Percentiles rank a stretch among this genome's conserved stretches.
Conservation (phyloP, 495 filamentous ascomycete genomes). For the Letharia columbiana region DNA sequence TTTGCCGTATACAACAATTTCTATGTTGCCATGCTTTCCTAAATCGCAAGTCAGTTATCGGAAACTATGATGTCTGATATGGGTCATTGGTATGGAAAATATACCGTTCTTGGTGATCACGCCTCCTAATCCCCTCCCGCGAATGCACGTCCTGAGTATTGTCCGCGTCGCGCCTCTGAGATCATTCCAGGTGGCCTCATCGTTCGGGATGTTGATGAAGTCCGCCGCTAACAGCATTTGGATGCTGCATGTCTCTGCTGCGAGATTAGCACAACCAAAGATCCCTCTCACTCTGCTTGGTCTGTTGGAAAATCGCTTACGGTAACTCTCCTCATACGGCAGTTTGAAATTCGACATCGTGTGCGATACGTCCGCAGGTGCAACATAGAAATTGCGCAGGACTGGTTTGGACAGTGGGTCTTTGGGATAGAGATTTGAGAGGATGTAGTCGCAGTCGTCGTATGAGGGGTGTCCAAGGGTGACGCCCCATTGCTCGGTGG, state of each 20-base stretch:
- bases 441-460: not conserved
- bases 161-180: constrained; percentile 2
- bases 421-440: constrained; percentile 1
- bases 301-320: not conserved
- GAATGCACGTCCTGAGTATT: not conserved
- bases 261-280: too few species aligned
- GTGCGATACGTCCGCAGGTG: not conserved
- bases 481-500: not conserved
- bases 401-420: not conserved
- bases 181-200: not conserved
- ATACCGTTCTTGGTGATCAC: not conserved
- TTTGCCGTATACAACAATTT: constrained; percentile 1
- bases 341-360: not conserved
- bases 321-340: not conserved
- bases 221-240: not conserved
- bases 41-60: not conserved
- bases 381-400: not conserved
- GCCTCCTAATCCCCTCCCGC: not conserved
- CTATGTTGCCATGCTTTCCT: constrained; percentile 1
- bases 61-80: not conserved
- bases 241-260: not conserved
- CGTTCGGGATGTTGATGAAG: not conserved
- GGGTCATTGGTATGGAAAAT: too few species aligned
- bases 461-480: not conserved
- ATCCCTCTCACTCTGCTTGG: not conserved